phyloP scores from a whole-genome alignment of 352 stramenopile genomes.

The Phytophthora foliorum region DNA sequence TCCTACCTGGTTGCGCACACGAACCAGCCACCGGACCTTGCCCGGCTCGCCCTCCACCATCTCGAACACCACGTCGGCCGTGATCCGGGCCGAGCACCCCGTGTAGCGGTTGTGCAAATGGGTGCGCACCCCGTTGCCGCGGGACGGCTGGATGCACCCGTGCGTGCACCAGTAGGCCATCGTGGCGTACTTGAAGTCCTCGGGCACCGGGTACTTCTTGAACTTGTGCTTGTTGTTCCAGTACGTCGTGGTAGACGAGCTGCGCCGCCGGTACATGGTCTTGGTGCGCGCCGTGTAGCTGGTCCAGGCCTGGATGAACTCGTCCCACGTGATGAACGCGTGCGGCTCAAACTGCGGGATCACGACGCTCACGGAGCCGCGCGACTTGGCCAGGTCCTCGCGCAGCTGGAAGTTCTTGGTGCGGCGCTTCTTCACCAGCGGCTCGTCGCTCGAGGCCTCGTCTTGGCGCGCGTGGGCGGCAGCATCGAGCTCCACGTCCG shows the following conservation, averaged over 20 bases:
- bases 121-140: constrained; percentile 74
- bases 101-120: constrained; percentile 86
- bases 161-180: constrained; percentile 91
- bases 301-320: constrained; percentile 73
- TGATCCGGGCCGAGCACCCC: constrained; percentile 77
- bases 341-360: constrained; percentile 61
- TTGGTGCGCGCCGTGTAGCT: constrained; percentile 76
- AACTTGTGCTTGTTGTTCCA: constrained; percentile 85
- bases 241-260: constrained; percentile 73
- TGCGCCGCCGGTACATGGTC: constrained; percentile 80
- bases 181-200: constrained; percentile 82
- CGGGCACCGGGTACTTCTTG: constrained; percentile 75
- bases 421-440: constrained; percentile 78
- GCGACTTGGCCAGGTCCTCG: constrained; percentile 73
- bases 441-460: constrained; percentile 19
- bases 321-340: constrained; percentile 74
- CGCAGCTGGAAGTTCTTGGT: constrained; percentile 88
- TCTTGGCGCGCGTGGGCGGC: no score
- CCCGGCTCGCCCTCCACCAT: constrained; percentile 45
- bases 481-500: not conserved
- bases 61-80: constrained; percentile 80
- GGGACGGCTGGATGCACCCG: constrained; percentile 81
- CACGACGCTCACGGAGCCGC: constrained; percentile 48
- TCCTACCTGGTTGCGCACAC: constrained; percentile 85
- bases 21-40: constrained; percentile 70